Conservation (phyloP, 768 basidiomycete genomes). For the Macrocybe gigantea region DNA sequence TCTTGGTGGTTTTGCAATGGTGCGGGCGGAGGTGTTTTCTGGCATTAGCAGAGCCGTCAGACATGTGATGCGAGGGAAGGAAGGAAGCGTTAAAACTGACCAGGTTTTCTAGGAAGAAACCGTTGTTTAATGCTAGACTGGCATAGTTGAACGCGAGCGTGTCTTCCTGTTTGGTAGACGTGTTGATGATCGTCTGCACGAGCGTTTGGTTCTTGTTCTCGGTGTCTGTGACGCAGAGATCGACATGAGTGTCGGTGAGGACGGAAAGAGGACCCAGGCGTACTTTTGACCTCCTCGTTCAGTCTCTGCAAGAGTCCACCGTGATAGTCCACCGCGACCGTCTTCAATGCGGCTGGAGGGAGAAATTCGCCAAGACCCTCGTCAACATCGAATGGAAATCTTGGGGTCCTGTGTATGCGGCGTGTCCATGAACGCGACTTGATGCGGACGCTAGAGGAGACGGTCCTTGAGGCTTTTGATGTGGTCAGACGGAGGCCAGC, state of each 20-base stretch:
- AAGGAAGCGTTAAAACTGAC: slow-evolving; percentile 40
- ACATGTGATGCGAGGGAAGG: slow-evolving; percentile 6
- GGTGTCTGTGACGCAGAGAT: slow-evolving; percentile 39
- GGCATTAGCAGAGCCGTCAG: slow-evolving; percentile 6
- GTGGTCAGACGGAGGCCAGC: slow-evolving; percentile 22
- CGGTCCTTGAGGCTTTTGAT: slow-evolving; percentile 14
- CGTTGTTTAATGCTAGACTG: slow-evolving; percentile 88
- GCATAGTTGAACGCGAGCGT: slow-evolving; percentile 87
- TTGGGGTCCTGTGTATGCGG: slow-evolving; percentile 44
- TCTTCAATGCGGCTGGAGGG: slow-evolving; percentile 63
- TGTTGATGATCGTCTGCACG: slow-evolving; percentile 66
- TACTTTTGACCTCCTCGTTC: slow-evolving; percentile 71
- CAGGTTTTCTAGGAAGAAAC: slow-evolving; percentile 85
- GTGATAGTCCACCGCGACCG: slow-evolving; percentile 80
- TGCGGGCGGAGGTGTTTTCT: slow-evolving; percentile 37
- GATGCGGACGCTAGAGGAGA: slow-evolving; percentile 10
- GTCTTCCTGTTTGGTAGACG: slow-evolving; percentile 50
- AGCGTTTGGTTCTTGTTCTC: slow-evolving; percentile 51
- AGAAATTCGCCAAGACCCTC: slow-evolving; percentile 77
- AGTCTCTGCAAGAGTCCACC: slow-evolving; percentile 74
- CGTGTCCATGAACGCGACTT: slow-evolving; percentile 23
- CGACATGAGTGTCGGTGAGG: slow-evolving; percentile 2
- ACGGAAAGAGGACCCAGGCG: slow-evolving; percentile 11
- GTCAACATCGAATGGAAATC: slow-evolving; percentile 61
- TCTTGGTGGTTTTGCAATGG: slow-evolving; percentile 28